A percentile compares a stretch with the other conserved stretches of the same genome.
phyloP scores from a whole-genome alignment of 305 asterid genomes.

The Fraxinus latifolia region DNA sequence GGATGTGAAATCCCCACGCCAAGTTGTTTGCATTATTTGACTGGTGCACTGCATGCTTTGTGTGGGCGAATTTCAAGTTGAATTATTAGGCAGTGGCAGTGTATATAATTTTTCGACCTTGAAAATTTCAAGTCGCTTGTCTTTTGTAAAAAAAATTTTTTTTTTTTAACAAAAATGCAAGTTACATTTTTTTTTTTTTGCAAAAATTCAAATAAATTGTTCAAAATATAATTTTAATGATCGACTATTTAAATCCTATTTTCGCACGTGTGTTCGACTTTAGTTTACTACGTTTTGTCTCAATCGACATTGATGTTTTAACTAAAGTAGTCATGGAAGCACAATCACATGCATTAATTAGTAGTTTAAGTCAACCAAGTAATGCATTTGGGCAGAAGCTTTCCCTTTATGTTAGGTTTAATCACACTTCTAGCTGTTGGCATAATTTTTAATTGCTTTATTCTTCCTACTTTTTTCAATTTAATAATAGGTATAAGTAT shows the following conservation, averaged over 20 bases:
- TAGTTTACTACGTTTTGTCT: neutral
- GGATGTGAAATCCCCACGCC: neutral
- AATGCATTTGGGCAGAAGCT: slow-evolving; percentile 4
- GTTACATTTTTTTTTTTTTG: no score
- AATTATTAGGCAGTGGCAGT: no score
- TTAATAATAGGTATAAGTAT: neutral
- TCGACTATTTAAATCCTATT: neutral
- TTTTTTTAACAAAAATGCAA: neutral
- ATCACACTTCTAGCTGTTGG: slow-evolving; percentile 12
- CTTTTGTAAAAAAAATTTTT: neutral
- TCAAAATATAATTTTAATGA: no score
- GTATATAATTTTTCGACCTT: no score
- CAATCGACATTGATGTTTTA: neutral
- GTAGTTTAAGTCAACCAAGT: slow-evolving; percentile 20
- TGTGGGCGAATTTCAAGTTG: no score
- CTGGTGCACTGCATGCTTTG: neutral
- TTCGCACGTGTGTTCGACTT: neutral
- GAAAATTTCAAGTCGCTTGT: neutral
- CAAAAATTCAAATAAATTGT: neutral
- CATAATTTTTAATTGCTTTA: neutral
- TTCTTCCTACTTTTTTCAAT: neutral
- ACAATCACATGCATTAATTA: neutral
- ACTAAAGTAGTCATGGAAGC: neutral
- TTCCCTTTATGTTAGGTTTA: slow-evolving; percentile 33
- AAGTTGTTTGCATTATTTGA: neutral